Conservation (phyloP, 192 early-diverging fungal species). For the Funneliformis geosporum region DNA sequence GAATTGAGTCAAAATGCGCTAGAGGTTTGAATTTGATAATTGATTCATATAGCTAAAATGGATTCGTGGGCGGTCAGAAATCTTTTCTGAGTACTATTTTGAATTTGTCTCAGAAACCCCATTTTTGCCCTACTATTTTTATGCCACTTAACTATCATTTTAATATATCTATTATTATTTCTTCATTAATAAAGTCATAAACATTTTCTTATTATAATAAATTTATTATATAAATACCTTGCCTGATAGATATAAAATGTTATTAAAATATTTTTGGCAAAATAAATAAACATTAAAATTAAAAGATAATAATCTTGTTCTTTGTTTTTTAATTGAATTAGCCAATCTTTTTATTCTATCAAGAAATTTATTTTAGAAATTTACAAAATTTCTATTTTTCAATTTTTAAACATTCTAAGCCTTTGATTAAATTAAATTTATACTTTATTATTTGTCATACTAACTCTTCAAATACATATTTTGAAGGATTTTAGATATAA, state of each 20-base stretch:
- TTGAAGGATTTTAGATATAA: background rate
- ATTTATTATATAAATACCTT: background rate
- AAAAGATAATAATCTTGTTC: background rate
- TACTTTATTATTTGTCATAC: background rate
- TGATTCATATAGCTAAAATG: too few relatives aligned
- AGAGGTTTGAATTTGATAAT: too few relatives aligned
- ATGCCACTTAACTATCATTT: background rate
- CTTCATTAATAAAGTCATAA: background rate
- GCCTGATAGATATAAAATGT: background rate
- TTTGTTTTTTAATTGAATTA: background rate
- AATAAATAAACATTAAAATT: background rate
- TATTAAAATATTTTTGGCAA: background rate
- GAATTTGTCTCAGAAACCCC: too few relatives aligned
- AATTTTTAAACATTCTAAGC: background rate
- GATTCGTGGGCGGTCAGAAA: too few relatives aligned
- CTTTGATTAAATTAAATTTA: background rate
- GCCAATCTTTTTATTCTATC: background rate
- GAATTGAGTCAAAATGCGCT: too few relatives aligned
- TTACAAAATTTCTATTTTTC: background rate
- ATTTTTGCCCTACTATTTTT: too few relatives aligned
- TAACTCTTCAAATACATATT: background rate
- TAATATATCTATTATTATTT: background rate
- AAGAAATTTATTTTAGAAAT: background rate
- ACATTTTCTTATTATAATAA: background rate
- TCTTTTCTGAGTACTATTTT: too few relatives aligned